Evolutionary conservation across 1,284 basidiomycete species (phyloP).

Genomic region (Tilletia caries): DNA sequence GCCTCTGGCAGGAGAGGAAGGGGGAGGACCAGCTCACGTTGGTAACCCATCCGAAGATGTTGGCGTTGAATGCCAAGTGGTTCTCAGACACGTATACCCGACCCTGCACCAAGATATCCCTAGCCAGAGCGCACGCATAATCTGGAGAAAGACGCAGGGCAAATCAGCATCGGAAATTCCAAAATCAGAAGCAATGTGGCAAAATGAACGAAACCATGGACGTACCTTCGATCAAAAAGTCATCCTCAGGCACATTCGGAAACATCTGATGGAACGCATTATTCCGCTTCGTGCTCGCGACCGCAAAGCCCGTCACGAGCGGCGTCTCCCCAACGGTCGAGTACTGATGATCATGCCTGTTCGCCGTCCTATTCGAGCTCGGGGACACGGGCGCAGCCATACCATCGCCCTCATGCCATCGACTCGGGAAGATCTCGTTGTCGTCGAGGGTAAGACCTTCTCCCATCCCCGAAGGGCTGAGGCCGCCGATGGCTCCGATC

Average conservation of each 20-base stretch:
- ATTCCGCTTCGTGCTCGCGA: conserved; percentile 90
- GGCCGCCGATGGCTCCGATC: conserved; percentile 25
- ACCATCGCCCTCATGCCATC: background rate
- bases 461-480: conserved; percentile 25
- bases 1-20: background rate
- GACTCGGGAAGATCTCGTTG: conserved; percentile 23
- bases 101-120: conserved; percentile 94
- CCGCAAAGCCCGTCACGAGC: conserved; percentile 72
- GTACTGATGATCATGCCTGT: background rate
- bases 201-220: background rate
- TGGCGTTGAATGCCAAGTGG: conserved; percentile 96
- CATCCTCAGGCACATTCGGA: conserved; percentile 78
- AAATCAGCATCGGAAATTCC: background rate
- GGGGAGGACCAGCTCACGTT: conserved; percentile 63
- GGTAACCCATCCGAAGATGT: conserved; percentile 98
- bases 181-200: background rate
- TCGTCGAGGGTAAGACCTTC: conserved; percentile 32
- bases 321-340: background rate
- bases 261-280: conserved; percentile 94
- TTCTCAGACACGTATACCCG: conserved; percentile 96
- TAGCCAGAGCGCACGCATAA: conserved; percentile 91
- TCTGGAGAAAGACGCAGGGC: conserved; percentile 60
- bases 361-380: conserved; percentile 28
- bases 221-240: conserved; percentile 94
- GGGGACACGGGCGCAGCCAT: too few species aligned